A percentile compares a stretch with the other conserved stretches of the same genome.
These are phyloP conservation scores for Mycena polygramma DNA, from an alignment of 768 basidiomycete genomes.

Conservation along the genomic window DNA sequence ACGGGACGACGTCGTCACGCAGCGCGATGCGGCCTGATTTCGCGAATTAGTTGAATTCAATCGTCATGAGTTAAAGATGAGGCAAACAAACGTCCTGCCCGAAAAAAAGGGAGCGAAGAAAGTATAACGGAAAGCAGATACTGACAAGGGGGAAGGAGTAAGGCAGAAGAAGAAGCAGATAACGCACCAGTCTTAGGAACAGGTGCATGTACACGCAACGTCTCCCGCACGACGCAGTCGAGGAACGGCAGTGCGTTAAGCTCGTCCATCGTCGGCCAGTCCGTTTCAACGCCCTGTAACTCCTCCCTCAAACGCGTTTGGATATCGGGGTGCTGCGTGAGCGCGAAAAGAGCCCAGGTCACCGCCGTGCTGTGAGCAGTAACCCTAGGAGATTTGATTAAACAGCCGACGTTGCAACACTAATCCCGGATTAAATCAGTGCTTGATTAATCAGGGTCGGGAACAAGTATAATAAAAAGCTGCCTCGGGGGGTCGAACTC, in stretches of 20 bases:
- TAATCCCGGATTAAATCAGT: too few species aligned
- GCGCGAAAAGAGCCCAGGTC: slow-evolving; percentile 13
- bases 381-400: too few species aligned
- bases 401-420: too few species aligned
- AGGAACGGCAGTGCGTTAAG: slow-evolving; percentile 15
- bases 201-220: slow-evolving; percentile 5
- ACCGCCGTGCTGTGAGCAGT: slow-evolving; percentile 10
- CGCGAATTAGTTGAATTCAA: not conserved
- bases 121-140: too few species aligned
- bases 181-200: slow-evolving; percentile 4
- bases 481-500: too few species aligned
- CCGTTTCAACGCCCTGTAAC: slow-evolving; percentile 5
- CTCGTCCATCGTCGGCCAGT: slow-evolving; percentile 14
- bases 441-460: too few species aligned
- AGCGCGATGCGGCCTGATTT: not conserved
- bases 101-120: too few species aligned
- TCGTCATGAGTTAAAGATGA: too few species aligned
- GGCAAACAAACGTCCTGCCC: too few species aligned
- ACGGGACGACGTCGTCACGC: slow-evolving; percentile 5
- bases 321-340: not conserved
- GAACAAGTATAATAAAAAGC: too few species aligned
- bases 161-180: too few species aligned
- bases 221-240: slow-evolving; percentile 11
- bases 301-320: slow-evolving; percentile 18
- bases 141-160: not conserved